These are phyloP conservation scores for Quaeritorhiza haematococci DNA, from an alignment of 371 early-diverging fungal genomes.

Conservation along the genomic window DNA sequence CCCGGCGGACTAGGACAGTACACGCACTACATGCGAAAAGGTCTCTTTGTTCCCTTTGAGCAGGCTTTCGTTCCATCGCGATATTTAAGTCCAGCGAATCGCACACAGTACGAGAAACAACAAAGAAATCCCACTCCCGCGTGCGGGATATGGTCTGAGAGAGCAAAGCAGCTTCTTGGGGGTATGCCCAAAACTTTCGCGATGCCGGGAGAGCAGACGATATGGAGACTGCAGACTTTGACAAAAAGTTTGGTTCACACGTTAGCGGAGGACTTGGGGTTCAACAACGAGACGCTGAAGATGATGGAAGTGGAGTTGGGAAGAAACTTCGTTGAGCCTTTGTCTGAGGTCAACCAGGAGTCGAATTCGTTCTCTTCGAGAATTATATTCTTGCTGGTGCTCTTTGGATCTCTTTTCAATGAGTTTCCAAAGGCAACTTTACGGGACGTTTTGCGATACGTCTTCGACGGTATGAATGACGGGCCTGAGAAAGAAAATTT, in stretches of 20 bases:
- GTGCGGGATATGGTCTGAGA: slow-evolving; percentile 2
- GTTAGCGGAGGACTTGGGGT: not conserved
- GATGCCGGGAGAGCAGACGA: slow-evolving; percentile 9
- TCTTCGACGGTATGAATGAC: too few species aligned
- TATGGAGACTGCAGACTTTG: slow-evolving; percentile 1
- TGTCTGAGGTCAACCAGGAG: too few species aligned
- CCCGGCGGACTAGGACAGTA: too few species aligned
- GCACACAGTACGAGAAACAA: too few species aligned
- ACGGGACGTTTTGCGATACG: not conserved
- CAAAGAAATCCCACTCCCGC: not conserved
- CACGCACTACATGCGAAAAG: too few species aligned
- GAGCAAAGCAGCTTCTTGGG: not conserved
- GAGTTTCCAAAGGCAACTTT: not conserved
- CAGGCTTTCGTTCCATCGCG: too few species aligned
- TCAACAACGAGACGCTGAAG: too few species aligned
- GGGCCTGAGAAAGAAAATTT: too few species aligned
- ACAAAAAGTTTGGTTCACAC: slow-evolving; percentile 1
- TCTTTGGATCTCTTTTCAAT: slow-evolving; percentile 2
- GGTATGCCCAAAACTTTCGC: slow-evolving; percentile 2
- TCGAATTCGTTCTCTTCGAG: slow-evolving; percentile 2
- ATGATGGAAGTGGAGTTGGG: too few species aligned
- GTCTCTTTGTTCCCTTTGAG: too few species aligned
- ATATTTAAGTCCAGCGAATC: too few species aligned
- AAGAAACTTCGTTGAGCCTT: too few species aligned
- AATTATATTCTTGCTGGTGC: not conserved